Conservation (phyloP, 148 eudicot genomes). For the Silene conica region DNA sequence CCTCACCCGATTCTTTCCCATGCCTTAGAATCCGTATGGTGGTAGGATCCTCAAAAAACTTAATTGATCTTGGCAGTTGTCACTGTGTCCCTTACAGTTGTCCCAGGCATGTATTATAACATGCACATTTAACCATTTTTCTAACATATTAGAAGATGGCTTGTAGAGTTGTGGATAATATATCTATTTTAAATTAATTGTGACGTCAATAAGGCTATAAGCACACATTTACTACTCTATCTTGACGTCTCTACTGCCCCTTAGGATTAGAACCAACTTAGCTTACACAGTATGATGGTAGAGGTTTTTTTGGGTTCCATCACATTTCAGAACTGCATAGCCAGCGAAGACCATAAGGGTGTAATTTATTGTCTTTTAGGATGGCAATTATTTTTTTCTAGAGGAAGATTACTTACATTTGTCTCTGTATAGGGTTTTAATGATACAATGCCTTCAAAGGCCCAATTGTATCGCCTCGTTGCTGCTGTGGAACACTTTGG, state of each 20-base stretch:
- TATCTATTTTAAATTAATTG: no score
- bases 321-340: neutral
- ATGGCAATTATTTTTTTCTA: neutral
- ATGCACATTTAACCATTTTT: no score
- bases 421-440: constrained; percentile 31
- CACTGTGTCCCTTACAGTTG: no score
- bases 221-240: neutral
- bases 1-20: no score
- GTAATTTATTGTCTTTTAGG: neutral
- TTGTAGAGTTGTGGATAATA: no score
- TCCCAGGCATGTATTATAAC: no score
- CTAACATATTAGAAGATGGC: no score
- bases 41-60: no score
- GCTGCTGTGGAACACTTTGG: constrained; percentile 90
- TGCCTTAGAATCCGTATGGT: no score
- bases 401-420: neutral
- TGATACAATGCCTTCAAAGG: constrained; percentile 18
- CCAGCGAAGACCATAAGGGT: neutral
- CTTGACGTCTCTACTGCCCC: neutral
- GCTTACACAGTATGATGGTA: neutral
- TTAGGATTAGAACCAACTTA: neutral
- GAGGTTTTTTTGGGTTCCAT: neutral
- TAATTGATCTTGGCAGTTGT: no score
- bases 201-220: no score
- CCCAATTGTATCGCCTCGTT: constrained; percentile 50